These are phyloP conservation scores for Trichoderma reesei DNA, from an alignment of 495 filamentous ascomycete genomes.

Conservation along the genomic window DNA sequence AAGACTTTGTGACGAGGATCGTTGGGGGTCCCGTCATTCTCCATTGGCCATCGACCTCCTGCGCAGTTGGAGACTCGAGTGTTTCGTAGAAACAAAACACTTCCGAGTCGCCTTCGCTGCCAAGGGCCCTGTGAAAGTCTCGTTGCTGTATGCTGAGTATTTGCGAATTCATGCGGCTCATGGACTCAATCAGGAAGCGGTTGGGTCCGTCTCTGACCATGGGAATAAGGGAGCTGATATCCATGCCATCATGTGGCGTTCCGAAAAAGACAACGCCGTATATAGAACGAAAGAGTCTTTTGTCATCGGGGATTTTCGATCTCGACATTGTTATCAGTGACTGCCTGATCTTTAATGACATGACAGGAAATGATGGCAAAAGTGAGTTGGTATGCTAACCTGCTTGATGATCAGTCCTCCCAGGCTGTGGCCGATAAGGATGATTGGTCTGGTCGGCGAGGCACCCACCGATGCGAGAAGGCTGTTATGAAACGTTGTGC, in stretches of 20 bases:
- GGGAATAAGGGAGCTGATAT: background rate
- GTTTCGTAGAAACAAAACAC: background rate
- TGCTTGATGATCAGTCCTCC: background rate
- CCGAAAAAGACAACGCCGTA: background rate
- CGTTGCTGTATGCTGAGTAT: background rate
- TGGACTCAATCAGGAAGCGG: background rate
- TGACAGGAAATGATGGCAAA: background rate
- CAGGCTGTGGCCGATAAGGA: background rate
- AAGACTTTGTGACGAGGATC: slow-evolving; percentile 10
- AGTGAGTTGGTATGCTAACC: background rate
- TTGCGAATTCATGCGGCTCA: background rate
- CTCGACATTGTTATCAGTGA: background rate
- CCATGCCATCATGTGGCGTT: background rate
- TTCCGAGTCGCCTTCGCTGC: background rate
- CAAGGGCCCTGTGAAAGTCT: background rate
- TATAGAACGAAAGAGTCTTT: background rate
- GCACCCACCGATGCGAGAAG: too few species aligned
- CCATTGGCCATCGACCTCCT: background rate
- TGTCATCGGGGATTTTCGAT: background rate
- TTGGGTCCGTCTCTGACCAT: background rate
- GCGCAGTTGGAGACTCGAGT: background rate
- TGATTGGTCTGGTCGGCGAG: too few species aligned
- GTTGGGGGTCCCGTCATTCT: background rate
- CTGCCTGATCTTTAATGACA: background rate
- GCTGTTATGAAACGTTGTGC: too few species aligned